Base-by-base conservation (phyloP, 768 basidiomycete species). In the Royoungia palumana region DNA sequence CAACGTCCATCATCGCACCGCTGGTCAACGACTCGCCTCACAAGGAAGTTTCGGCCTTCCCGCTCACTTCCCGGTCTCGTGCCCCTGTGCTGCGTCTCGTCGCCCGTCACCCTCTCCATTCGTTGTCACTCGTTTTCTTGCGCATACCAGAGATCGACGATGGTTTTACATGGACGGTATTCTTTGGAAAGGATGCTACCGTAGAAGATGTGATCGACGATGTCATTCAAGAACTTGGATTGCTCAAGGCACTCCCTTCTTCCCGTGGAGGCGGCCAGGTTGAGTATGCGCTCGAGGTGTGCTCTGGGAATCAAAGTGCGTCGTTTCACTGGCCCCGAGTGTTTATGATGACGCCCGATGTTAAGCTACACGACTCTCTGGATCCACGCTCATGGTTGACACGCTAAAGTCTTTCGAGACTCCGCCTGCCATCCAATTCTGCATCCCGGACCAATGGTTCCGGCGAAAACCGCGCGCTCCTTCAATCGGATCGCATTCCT, bases 391-490 rank as follows among this genome's bases (percentile, higher is more conserved):
- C 41, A 46, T 65, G 47, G 22, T 48, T 20, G 56, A 65, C 20
- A 14, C 39, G 14, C 38, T 63, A 12, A 51, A 2, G 32, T 55
- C 59, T 16, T 55, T 25, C 16, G 50, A 45, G 7, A 19, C 32
- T 35, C 43, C 55, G 6, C 49, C 47, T 9, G 61, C 55, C 8
- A 80, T 86, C 59, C 74, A 76, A 22, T 77, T 90, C 47, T 86
- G 83, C 52, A 80, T 92, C 8, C 86, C 86, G 2, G 86, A 86
- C 45, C 83, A 85, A 60, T 91, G 85, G 89, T 91, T 81, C 65
- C 80, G 82, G 48, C 78, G 86, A 17, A 85, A 78, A 52, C 76
- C 82, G 7, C 79, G 80, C 0, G 71, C 67, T 34, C 58, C 74
- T 2, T 79, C 81, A 2, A 66, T 69, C 13, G 62, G 72, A 20